Evolutionary conservation across 116 monocot genomes (phyloP).

Genomic region (Trichopus zeylanicus): DNA sequence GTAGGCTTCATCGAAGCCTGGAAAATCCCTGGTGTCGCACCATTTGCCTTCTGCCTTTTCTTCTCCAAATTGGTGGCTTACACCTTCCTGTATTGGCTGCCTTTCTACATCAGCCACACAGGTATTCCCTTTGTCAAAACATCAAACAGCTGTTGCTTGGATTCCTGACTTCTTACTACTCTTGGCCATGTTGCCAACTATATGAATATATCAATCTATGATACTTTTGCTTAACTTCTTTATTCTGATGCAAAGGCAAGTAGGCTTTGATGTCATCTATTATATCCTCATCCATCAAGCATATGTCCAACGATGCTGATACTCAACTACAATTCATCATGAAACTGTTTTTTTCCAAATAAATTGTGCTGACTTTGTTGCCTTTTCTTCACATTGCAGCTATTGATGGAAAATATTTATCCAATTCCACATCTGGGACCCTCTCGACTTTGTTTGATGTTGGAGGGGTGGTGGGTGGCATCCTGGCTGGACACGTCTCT

Average conservation of each 20-base stretch:
- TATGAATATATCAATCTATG: too few relatives aligned
- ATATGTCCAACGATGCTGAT: too few relatives aligned
- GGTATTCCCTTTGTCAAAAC: constrained; percentile 12
- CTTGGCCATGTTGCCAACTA: too few relatives aligned
- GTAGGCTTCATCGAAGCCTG: constrained; percentile 68
- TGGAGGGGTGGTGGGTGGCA: constrained; percentile 71
- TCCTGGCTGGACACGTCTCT: constrained; percentile 71
- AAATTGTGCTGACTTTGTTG: neutral
- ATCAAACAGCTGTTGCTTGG: neutral
- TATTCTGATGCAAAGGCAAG: too few relatives aligned
- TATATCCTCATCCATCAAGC: too few relatives aligned
- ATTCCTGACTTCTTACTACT: too few relatives aligned
- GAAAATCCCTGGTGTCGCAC: constrained; percentile 76
- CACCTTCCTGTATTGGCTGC: constrained; percentile 85
- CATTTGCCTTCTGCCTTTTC: constrained; percentile 74
- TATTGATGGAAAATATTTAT: constrained; percentile 49
- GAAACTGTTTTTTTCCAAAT: too few relatives aligned
- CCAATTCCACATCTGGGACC: constrained; percentile 50
- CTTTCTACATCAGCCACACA: constrained; percentile 79
- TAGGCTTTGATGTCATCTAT: too few relatives aligned
- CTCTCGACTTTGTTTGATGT: constrained; percentile 72
- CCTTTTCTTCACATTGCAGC: constrained; percentile 22
- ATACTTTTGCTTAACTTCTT: too few relatives aligned
- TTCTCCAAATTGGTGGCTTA: constrained; percentile 82
- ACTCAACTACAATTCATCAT: too few relatives aligned